phyloP scores from a whole-genome alignment of 1,139 yeast genomes.

The Nakaseomyces sp. region DNA sequence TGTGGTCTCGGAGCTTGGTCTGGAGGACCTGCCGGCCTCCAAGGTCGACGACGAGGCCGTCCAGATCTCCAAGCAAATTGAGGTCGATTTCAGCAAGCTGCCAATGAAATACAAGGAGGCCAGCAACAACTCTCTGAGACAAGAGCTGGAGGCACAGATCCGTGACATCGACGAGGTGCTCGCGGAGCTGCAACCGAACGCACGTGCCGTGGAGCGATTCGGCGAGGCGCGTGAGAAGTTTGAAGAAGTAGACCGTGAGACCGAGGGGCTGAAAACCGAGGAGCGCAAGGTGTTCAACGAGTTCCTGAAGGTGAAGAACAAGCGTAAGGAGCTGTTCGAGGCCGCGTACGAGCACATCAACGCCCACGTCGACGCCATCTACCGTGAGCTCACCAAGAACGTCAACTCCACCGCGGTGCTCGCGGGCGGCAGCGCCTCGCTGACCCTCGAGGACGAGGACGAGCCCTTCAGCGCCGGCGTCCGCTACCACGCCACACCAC shows the following conservation, averaged over 20 bases:
- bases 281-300: conserved; percentile 50
- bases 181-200: conserved; percentile 64
- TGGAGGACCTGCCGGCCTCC: conserved; percentile 42
- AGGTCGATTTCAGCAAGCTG: conserved; percentile 49
- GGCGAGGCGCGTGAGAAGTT: conserved; percentile 58
- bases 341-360: conserved; percentile 72
- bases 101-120: conserved; percentile 37
- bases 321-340: conserved; percentile 55
- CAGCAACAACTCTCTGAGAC: conserved; percentile 30
- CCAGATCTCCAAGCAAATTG: conserved; percentile 40
- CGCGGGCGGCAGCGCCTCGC: conserved; percentile 85
- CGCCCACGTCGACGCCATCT: conserved; percentile 63
- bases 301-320: conserved; percentile 52
- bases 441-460: conserved; percentile 80
- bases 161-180: conserved; percentile 49
- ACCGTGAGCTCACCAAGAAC: conserved; percentile 72
- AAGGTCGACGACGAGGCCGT: conserved; percentile 36
- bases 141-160: conserved; percentile 39
- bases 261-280: conserved; percentile 49
- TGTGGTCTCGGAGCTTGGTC: conserved; percentile 44
- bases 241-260: conserved; percentile 56
- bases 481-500: conserved; percentile 93
- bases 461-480: conserved; percentile 81
- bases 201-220: conserved; percentile 70
- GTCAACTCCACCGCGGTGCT: conserved; percentile 48